Percentiles rank a stretch among this genome's conserved stretches.
phyloP scores from a whole-genome alignment of 208 protist species.

The Endotrypanum monterogeii region DNA sequence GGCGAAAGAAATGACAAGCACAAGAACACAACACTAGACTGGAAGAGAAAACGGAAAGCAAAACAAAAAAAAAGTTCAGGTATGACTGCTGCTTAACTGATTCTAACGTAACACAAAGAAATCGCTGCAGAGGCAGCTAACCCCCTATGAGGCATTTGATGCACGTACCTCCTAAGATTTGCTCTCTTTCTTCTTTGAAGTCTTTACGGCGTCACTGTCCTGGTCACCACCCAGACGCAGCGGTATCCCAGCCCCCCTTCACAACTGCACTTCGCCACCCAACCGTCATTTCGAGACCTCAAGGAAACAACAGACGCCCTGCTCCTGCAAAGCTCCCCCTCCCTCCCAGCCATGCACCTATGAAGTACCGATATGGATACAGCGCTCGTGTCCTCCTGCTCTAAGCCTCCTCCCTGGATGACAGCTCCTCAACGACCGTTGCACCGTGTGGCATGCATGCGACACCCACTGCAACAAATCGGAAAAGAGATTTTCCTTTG shows the following conservation, averaged over 20 bases:
- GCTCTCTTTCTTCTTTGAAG: constrained; percentile 4
- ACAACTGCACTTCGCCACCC: not conserved
- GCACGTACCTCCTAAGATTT: not conserved
- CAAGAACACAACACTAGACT: not conserved
- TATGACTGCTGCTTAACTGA: not conserved
- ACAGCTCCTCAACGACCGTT: too few relatives aligned
- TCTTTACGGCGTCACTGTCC: not conserved
- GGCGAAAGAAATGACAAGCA: not conserved
- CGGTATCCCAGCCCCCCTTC: not conserved
- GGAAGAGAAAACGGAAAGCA: constrained; percentile 14
- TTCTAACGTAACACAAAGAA: not conserved
- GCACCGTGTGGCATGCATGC: not conserved
- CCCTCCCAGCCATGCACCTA: too few relatives aligned
- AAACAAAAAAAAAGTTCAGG: not conserved
- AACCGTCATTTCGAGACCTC: not conserved
- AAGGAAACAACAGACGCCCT: not conserved
- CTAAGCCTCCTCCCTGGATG: not conserved
- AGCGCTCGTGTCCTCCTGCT: not conserved
- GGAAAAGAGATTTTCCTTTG: not conserved
- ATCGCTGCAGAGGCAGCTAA: not conserved
- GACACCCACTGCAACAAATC: not conserved
- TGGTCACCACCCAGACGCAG: not conserved
- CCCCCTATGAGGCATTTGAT: not conserved
- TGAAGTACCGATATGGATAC: not conserved
- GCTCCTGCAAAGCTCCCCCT: not conserved